Base-by-base conservation (phyloP, 73 alveolate species). In the Blepharisma stoltei region DNA sequence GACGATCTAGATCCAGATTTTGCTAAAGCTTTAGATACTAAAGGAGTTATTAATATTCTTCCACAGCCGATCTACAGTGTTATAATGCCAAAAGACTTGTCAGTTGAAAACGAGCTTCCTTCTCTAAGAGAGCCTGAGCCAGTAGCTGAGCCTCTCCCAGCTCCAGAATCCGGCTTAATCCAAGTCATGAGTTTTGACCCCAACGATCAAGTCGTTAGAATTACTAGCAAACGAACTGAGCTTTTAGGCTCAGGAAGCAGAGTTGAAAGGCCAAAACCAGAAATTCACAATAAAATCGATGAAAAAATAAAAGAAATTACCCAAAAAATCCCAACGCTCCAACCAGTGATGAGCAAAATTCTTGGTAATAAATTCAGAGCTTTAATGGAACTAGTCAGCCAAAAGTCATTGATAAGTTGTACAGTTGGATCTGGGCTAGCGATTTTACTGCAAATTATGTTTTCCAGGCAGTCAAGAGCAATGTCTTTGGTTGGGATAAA, bases 1-100 rank as follows among this genome's bases (percentile, higher is more conserved):
- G 46, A 60, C 5, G 73, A 60, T 1, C 73, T 60, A 60, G 23
- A 60, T 38, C 73, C 73, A 60, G 45, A 60, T 14, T n/a, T 60
- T 8, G 73, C 73, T 2, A 20, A 20, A 60, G 18, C 14, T 20
- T 38, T 60, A 14, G 73, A 60, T 38, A 60, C 73, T 14, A 60
- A 60, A 60, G 73, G 73, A 1, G 73, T 60, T 2, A 25, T 60
- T 9, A 60, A 60, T 25, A 60, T 60, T 18, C 37, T 60, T 14
- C 73, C 73, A 20, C 46, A 60, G 2, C 38, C 38, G 14, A 0
- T 60, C 11, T n/a, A 8, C 37, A 14, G 46, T 2, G 4, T 25
- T 14, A 20, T 60, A 60, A 20, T 60, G 73, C 73, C 73, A 18
- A 14, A 60, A 60, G 23, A 60, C 37, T 20, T 3, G 2, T 1